Evolutionary conservation across 495 filamentous ascomycete genomes (phyloP).

Genomic region (Penicillium diatomitis): DNA sequence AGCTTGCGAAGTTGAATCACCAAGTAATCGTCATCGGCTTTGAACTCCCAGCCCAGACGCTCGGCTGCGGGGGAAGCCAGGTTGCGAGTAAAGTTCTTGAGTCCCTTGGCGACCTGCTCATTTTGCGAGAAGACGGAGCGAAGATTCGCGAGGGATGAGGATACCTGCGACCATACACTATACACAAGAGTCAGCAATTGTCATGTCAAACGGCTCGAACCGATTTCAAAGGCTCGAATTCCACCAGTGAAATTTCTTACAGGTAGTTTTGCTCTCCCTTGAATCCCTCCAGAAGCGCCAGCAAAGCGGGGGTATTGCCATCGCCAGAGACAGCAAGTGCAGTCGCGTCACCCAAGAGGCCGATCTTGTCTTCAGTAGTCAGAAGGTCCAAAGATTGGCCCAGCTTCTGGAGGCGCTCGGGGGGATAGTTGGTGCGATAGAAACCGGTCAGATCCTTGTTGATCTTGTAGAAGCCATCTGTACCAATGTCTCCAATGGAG

Average conservation of each 20-base stretch:
- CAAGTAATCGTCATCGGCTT: slow-evolving; percentile 68
- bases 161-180: slow-evolving; percentile 77
- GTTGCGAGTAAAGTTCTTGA: slow-evolving; percentile 65
- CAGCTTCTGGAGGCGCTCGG: slow-evolving; percentile 66
- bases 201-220: background rate
- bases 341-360: slow-evolving; percentile 81
- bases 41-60: slow-evolving; percentile 77
- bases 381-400: slow-evolving; percentile 63
- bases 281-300: slow-evolving; percentile 75
- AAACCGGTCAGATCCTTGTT: slow-evolving; percentile 84
- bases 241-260: slow-evolving; percentile 29
- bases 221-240: background rate
- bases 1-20: slow-evolving; percentile 70
- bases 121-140: slow-evolving; percentile 56
- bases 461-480: slow-evolving; percentile 76
- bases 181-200: slow-evolving; percentile 10
- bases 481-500: slow-evolving; percentile 62
- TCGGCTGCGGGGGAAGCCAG: slow-evolving; percentile 64
- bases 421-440: slow-evolving; percentile 87
- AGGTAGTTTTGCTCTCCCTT: slow-evolving; percentile 72
- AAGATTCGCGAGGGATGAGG: slow-evolving; percentile 56
- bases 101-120: slow-evolving; percentile 46
- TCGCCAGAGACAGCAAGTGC: slow-evolving; percentile 83
- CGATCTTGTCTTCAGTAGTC: slow-evolving; percentile 82
- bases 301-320: slow-evolving; percentile 64